Conservation (phyloP, 2,329 filamentous ascomycete genomes). For the Thielaviopsis cerberus region DNA sequence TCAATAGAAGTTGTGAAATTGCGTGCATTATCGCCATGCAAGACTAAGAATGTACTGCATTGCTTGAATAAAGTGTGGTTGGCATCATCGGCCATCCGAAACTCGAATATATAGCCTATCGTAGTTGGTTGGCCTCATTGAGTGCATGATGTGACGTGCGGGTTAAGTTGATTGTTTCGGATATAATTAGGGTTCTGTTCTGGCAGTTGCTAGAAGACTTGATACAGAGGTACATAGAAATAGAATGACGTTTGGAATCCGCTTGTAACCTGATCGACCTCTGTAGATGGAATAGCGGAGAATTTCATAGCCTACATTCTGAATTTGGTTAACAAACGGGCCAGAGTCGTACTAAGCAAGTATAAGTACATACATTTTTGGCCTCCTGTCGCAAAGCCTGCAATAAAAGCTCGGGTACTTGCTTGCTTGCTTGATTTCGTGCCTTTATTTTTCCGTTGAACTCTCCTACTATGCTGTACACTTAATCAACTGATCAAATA, state of each 20-base stretch:
- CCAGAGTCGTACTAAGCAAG: too few species aligned
- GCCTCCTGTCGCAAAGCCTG: neutral
- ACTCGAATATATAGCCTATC: neutral
- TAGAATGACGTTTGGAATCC: neutral
- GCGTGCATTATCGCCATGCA: neutral
- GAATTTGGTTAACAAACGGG: neutral
- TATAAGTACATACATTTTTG: neutral
- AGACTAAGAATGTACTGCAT: neutral
- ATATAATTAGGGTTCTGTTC: neutral
- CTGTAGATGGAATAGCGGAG: constrained; percentile 4
- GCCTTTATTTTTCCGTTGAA: neutral
- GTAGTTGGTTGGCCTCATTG: neutral
- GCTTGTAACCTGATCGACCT: neutral
- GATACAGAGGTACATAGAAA: too few species aligned
- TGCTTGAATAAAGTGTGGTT: neutral
- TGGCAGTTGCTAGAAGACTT: neutral
- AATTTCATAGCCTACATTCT: constrained; percentile 2
- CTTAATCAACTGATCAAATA: neutral
- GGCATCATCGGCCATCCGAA: neutral
- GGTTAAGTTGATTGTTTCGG: neutral
- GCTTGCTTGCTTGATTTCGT: neutral
- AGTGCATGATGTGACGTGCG: neutral
- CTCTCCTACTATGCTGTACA: neutral
- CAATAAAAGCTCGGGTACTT: neutral
- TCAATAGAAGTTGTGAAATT: neutral